Evolutionary conservation across 2,329 filamentous ascomycete species (phyloP), one percentile per base, ranked within the genome.

Genomic region (Mycosphaerella arachidis): DNA sequence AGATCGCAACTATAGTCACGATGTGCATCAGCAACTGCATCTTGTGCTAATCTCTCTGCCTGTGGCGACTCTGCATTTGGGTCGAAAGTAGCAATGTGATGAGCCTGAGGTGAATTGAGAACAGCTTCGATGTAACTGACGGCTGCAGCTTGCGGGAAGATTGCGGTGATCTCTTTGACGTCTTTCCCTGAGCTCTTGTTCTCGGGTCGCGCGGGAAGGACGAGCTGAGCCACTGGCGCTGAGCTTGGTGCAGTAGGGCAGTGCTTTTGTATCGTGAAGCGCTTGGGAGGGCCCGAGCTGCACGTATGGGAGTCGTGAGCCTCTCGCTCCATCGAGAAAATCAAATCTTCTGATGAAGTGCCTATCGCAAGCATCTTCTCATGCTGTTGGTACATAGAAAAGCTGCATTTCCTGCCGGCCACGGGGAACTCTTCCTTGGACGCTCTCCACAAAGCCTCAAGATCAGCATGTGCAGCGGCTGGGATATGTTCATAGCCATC

Each of bases 1-100:
- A 92, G 81, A 2, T 86, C 81, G 27, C 85, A 89, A 66, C 84
- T 86, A 74, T 91, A 88, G 33, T 83, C 81, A 70, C 89, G 85
- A 0, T 88, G 88, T 35, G 86, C 83, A 59, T 80, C 79, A 4
- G 86, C 79, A 9, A 87, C 81, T 0, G 81, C 78, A 1, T 82
- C 78, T 69, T 89, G 85, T 48, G 82, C 78, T 2, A 86, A 76
- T 29, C 82, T 79, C 59, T 87, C 85, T 1, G 86, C 76, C 1
- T 85, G 87, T 48, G 82, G 84, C 0, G 86, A 83, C 12, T 86
- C 86, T 0, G 86, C 84, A 1, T 78, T 76, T 1, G 89, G 89
- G 74, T 90, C 89, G 13, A 90, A 80, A 0, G 87, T 78, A 1
- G 89, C 87, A 6, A 92, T 76, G 18, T 72, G 71, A 4, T 72